A percentile compares a stretch with the other conserved stretches of the same genome.
phyloP scores from a whole-genome alignment of 2,329 filamentous ascomycete genomes.

The Pyricularia sp. region DNA sequence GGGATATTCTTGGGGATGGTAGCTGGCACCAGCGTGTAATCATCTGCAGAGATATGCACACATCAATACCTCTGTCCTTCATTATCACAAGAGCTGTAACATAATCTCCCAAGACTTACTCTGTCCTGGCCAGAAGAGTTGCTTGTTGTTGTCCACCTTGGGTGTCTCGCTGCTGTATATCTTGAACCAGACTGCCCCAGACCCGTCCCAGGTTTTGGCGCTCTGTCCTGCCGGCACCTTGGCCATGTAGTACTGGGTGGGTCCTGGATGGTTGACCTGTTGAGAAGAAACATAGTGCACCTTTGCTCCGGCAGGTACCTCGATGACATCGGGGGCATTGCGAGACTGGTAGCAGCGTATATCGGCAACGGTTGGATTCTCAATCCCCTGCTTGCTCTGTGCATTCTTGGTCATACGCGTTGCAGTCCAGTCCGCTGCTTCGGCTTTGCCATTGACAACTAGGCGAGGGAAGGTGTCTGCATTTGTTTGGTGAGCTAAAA shows the following conservation, averaged over 20 bases:
- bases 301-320: conserved; percentile 21
- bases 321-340: conserved; percentile 18
- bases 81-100: not conserved
- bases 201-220: conserved; percentile 25
- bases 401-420: conserved; percentile 26
- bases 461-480: conserved; percentile 25
- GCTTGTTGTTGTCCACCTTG: conserved; percentile 34
- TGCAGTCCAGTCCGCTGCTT: conserved; percentile 23
- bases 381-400: conserved; percentile 23
- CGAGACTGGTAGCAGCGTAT: conserved; percentile 25
- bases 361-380: conserved; percentile 19
- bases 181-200: conserved; percentile 28
- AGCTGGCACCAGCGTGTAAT: conserved; percentile 22
- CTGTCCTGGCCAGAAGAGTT: conserved; percentile 29
- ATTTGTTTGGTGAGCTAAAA: not conserved
- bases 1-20: conserved; percentile 24
- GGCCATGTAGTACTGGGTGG: conserved; percentile 29
- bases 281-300: conserved; percentile 25
- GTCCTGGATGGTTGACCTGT: conserved; percentile 27
- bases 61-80: not conserved
- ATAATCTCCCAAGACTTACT: conserved; percentile 15
- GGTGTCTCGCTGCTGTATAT: conserved; percentile 27
- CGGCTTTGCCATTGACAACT: conserved; percentile 22
- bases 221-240: conserved; percentile 22
- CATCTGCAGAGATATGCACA: conserved; percentile 11